Base-by-base conservation (phyloP, 129 eudicot genomes). In the Ambrosia artemisiifolia region DNA sequence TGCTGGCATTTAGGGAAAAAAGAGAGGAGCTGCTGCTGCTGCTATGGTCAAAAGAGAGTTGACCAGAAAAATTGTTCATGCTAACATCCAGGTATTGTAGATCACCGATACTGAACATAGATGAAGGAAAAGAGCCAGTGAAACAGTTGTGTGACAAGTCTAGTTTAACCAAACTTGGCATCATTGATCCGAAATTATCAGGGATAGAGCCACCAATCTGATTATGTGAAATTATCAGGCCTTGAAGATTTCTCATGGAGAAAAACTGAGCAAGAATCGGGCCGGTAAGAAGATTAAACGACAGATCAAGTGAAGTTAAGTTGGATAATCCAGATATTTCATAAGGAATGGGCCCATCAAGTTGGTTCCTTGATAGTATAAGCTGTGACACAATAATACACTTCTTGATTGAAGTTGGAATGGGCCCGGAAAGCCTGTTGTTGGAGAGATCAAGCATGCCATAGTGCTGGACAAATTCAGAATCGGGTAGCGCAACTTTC, bases 391-490 rank as follows among this genome's bases (percentile, higher is more conserved):
- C 75, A 0, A 93, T 85, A 78, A 79, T 62, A 72, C 98, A 93
- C 63, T 81, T 76, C 80, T 77, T 70, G 65, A 93, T 85, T 14
- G 96, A 78, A 53, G 73, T 40, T 19, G 98, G 98, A 77, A 93
- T 90, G 4, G 86, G 82, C 34, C 98, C 96, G 2, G 79, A 81
- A 48, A 93, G 78, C 75, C 75, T 63, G 59, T 93, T 93, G 70
- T 85, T 67, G n/a, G 98, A 93, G 38, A 93, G 84, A 86, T 93
- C 95, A 74, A 93, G 90, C 96, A 84, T 85, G 10, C 98, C 98
- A 56, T 90, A 93, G 62, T 93, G 96, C 88, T 93, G 96, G 47
- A 64, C 24, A 55, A 79, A 93, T 82, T 93, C 96, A 11, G 98
- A 93, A 74, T 93, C 98, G 3, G 98, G 92, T 71, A 87, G 78